Evolutionary conservation across 2,329 filamentous ascomycete species (phyloP), one percentile per base, ranked within the genome.

Genomic region (Microascus cirrosus): DNA sequence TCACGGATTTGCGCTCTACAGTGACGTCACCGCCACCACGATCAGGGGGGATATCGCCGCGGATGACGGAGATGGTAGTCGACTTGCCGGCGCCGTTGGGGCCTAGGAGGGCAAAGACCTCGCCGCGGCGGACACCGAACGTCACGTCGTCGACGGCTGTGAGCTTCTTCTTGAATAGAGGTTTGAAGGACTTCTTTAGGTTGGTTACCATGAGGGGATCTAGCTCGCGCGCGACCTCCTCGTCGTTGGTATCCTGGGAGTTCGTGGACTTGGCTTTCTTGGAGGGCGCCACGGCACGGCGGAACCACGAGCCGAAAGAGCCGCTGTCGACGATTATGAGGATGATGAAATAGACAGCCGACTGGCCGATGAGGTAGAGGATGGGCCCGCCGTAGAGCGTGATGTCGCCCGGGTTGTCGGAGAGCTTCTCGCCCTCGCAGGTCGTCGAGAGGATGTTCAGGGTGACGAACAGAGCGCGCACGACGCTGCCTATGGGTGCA

Each of bases 51-150:
- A 93, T 80, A 65, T 96, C 92, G n/a, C 93, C 93, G 61, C 92
- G 83, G 62, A 97, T 90, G 51, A 96, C 76, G 1, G 86, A 90
- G 64, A 96, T 95, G 0, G 88, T 95, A 0, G 91, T 95, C 0
- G 86, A 90, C 66, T 96, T 96, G 59, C 92, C 92, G 1, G 92
- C 93, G 25, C 92, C 91, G 66, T 96, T 96, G 18, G 92, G 91
- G 0, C 92, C 92, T 1, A 97, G 80, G 0, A 96, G 78, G 0
- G 91, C 91, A 71, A 95, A 96, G 1, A 95, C 88, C 68, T 96
- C 87, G 55, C 89, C 87, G 54, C 82, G 83, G 18, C 82, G 81
- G 35, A 96, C 86, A 20, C 87, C 86, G 65, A 96, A 96, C 0
- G 87, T 89, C 50, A 95, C 82, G 64, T 96, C 89, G 64, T 95